Evolutionary conservation across 345 rosid species (phyloP), one percentile per base, ranked within the genome.

Genomic region (Capsella bursapastoris): DNA sequence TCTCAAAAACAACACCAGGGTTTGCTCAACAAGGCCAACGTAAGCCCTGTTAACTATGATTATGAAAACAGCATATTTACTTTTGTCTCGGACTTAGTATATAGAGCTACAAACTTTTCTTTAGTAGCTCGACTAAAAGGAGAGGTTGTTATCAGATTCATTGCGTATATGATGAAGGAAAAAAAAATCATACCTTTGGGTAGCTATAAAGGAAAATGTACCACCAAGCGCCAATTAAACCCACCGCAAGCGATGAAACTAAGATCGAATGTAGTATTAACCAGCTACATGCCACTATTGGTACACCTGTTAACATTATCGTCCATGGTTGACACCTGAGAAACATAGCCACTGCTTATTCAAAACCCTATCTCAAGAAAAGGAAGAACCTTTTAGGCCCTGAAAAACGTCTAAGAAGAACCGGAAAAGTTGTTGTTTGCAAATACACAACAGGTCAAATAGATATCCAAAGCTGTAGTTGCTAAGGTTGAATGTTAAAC

Each of bases 251-350:
- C 5, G 87, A 64, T 49, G 98, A 84, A 70, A 84, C 82, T 57
- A 83, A 53, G 31, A 82, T 70, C 1, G 98, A 91, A 50, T 77
- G 93, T 47, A 94, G 77, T 57, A 85, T 60, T 40, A 71, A 47
- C 98, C 97, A 93, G 87, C 96, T 91, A 72, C 78, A 79, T 45
- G 86, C 88, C 29, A 86, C 79, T 25, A 56, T 85, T 51, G 74
- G 80, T 29, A 74, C 49, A 70, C 98, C 97, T 6, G 96, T 86
- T 50, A 94, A 58, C 49, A 79, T 64, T 83, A 94, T 88, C 9
- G 97, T 90, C 98, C 98, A 94, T 41, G 98, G 98, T 49, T 91
- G 98, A 81, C 98, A 94, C 97, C 98, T 94, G 74, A 29, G 37
- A 59, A 61, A 41, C 61, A 65, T 31, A 16, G 8, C 4, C 11